A percentile compares a stretch with the other conserved stretches of the same genome.
phyloP scores from a whole-genome alignment of 2,329 filamentous ascomycete genomes.

The Monosporascus sp. region DNA sequence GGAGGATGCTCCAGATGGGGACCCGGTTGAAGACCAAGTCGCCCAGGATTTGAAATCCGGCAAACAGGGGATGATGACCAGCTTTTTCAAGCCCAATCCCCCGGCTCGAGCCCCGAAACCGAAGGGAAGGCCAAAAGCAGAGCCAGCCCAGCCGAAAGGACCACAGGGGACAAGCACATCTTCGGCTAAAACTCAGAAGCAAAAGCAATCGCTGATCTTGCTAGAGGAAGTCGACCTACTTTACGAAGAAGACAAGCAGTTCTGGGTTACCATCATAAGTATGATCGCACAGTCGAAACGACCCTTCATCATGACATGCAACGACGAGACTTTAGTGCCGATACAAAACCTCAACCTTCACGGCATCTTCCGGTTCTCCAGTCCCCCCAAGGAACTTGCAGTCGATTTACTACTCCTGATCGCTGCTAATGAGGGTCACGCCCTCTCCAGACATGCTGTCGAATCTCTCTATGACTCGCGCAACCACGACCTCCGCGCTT shows the following conservation, averaged over 20 bases:
- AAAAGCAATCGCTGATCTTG: constrained; percentile 92
- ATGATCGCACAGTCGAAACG: constrained; percentile 81
- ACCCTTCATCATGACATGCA: constrained; percentile 93
- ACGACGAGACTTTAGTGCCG: constrained; percentile 79
- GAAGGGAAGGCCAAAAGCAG: constrained; percentile 23
- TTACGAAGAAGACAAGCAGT: constrained; percentile 93
- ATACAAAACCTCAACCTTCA: constrained; percentile 70
- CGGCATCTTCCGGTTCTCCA: constrained; percentile 72
- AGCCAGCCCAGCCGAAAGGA: constrained; percentile 16
- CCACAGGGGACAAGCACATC: constrained; percentile 28
- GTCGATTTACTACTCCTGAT: constrained; percentile 76
- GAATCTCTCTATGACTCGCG: constrained; percentile 65
- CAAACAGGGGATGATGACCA: constrained; percentile 72
- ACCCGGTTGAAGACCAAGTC: constrained; percentile 38
- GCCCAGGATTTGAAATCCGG: constrained; percentile 57
- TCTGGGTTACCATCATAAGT: constrained; percentile 77
- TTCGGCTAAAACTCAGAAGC: constrained; percentile 33
- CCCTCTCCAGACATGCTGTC: constrained; percentile 63
- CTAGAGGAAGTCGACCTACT: constrained; percentile 91
- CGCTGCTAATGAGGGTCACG: constrained; percentile 84
- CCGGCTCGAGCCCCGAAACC: constrained; percentile 11
- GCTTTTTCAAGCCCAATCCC: constrained; percentile 66
- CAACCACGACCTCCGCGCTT: constrained; percentile 68
- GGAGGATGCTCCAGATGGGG: constrained; percentile 21
- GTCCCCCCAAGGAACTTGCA: constrained; percentile 61